phyloP scores from a whole-genome alignment of 768 basidiomycete species.

The Albatrellus ellisii region DNA sequence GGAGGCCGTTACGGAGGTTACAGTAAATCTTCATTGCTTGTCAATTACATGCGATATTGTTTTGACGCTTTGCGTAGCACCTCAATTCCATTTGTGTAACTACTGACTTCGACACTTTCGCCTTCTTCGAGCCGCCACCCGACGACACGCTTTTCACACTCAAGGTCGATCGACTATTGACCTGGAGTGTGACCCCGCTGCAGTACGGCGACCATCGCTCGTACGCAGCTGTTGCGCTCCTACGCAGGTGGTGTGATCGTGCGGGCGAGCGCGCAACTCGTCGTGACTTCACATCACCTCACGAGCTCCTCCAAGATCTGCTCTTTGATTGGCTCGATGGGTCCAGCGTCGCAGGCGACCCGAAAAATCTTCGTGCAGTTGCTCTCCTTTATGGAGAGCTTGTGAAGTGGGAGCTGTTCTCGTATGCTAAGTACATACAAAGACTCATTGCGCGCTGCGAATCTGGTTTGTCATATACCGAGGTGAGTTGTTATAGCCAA shows the following conservation, averaged over 20 bases:
- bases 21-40: slow-evolving; percentile 19
- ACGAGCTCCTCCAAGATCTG: slow-evolving; percentile 57
- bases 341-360: slow-evolving; percentile 45
- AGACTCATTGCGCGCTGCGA: slow-evolving; percentile 75
- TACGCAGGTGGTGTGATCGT: slow-evolving; percentile 47
- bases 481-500: slow-evolving; percentile 27
- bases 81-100: slow-evolving; percentile 64
- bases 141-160: slow-evolving; percentile 31
- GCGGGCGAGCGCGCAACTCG: slow-evolving; percentile 50
- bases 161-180: slow-evolving; percentile 62
- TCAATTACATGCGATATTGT: background rate
- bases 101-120: slow-evolving; percentile 43
- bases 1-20: slow-evolving; percentile 44
- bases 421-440: slow-evolving; percentile 64
- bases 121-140: slow-evolving; percentile 40
- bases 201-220: slow-evolving; percentile 78
- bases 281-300: slow-evolving; percentile 44
- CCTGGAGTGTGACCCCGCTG: slow-evolving; percentile 69
- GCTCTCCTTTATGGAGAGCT: slow-evolving; percentile 62
- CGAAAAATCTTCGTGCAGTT: slow-evolving; percentile 41
- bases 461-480: slow-evolving; percentile 35
- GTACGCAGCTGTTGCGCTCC: slow-evolving; percentile 59
- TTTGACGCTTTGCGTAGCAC: slow-evolving; percentile 27
- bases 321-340: slow-evolving; percentile 75
- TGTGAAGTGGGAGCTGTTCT: slow-evolving; percentile 56